Conservation (phyloP, 768 basidiomycete genomes). For the Russula sp. region DNA sequence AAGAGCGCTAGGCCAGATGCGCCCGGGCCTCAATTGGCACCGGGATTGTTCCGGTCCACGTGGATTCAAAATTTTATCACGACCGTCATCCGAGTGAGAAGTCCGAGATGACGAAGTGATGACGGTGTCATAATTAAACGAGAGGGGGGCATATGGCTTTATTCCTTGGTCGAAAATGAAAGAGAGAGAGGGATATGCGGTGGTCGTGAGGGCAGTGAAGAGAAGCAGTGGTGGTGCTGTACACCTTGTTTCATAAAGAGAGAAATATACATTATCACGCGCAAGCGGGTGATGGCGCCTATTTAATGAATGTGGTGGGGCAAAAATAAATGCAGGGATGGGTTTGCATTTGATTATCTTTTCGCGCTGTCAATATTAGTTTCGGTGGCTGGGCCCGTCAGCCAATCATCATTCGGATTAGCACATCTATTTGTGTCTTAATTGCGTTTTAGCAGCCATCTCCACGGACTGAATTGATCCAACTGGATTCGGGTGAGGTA, state of each 20-base stretch:
- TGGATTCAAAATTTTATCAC: neutral
- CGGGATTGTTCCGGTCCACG: neutral
- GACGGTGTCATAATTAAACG: neutral
- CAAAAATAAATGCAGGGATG: neutral
- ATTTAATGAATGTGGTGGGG: neutral
- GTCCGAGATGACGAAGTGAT: constrained; percentile 8
- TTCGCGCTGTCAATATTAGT: neutral
- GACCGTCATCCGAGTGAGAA: neutral
- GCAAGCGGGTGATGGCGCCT: neutral
- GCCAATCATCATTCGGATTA: neutral
- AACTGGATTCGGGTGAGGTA: neutral
- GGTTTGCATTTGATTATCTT: neutral
- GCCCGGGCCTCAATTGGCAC: neutral
- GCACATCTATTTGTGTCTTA: neutral
- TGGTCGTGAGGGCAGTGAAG: neutral
- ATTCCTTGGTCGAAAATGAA: neutral
- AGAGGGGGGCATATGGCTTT: neutral
- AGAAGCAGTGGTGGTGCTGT: no score
- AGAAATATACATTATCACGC: neutral
- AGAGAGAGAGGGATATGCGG: neutral
- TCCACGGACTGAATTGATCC: constrained; percentile 6
- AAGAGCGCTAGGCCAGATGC: neutral
- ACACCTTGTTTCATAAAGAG: neutral
- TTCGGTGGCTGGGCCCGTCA: neutral
- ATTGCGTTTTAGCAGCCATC: constrained; percentile 6